Percentiles rank a stretch among this genome's conserved stretches.
Evolutionary conservation across 2,329 filamentous ascomycete species (phyloP).

Genomic region (Colletotrichum phormii): DNA sequence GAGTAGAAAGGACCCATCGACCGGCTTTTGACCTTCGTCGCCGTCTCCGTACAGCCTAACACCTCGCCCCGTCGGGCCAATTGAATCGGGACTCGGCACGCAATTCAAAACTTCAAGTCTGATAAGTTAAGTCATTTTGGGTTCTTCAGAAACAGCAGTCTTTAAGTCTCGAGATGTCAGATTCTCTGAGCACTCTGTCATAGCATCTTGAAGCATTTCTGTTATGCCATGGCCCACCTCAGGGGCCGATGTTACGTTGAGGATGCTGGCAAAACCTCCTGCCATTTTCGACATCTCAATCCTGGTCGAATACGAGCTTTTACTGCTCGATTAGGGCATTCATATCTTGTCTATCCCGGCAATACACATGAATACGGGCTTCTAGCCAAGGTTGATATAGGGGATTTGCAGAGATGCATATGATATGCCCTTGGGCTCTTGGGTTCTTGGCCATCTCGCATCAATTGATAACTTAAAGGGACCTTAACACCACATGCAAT

Average conservation of each 20-base stretch:
- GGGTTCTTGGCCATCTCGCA: neutral
- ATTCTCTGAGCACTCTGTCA: neutral
- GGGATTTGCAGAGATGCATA: neutral
- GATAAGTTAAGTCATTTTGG: neutral
- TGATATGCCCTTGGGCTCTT: neutral
- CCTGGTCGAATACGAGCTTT: neutral
- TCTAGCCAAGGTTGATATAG: neutral
- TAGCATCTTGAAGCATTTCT: neutral
- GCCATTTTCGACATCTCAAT: neutral
- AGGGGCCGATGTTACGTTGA: neutral
- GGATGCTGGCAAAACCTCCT: neutral
- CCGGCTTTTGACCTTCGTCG: no score
- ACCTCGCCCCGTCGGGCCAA: no score
- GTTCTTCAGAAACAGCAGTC: no score
- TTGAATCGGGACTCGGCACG: neutral
- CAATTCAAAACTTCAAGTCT: neutral
- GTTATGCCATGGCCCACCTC: neutral
- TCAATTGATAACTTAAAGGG: neutral
- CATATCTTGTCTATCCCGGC: neutral
- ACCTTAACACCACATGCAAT: neutral
- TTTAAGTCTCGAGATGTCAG: neutral
- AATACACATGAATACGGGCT: neutral
- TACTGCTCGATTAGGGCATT: neutral
- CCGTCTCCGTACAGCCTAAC: no score
- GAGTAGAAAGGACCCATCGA: no score